These are phyloP conservation scores for Populus hybrid DNA, from an alignment of 441 rosid genomes.

Conservation along the genomic window DNA sequence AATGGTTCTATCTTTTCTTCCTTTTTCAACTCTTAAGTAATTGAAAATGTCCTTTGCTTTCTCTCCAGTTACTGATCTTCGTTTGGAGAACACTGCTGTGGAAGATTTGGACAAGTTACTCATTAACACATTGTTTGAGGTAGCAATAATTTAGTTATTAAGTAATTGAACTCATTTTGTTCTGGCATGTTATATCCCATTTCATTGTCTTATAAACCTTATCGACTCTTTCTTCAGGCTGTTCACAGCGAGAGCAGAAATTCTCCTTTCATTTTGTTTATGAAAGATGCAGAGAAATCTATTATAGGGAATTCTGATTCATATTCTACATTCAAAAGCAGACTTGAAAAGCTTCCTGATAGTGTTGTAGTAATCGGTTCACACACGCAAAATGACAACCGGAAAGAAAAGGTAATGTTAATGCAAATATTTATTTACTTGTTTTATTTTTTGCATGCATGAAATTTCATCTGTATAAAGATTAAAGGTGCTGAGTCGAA, in stretches of 20 bases:
- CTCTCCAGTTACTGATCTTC: conserved; percentile 58
- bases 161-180: conserved; percentile 3
- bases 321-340: conserved; percentile 54
- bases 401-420: conserved; percentile 68
- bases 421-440: background rate
- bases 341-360: conserved; percentile 65
- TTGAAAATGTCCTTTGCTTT: conserved; percentile 13
- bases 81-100: conserved; percentile 43
- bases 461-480: background rate
- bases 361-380: conserved; percentile 67
- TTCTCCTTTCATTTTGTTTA: conserved; percentile 69
- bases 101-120: conserved; percentile 70
- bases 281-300: conserved; percentile 84
- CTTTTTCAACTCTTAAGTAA: conserved; percentile 14
- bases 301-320: conserved; percentile 65
- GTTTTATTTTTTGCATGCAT: background rate
- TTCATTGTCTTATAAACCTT: conserved; percentile 15
- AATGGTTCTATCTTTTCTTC: conserved; percentile 1
- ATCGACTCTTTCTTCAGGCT: conserved; percentile 37
- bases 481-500: background rate
- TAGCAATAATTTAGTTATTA: conserved; percentile 18
- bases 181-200: conserved; percentile 12
- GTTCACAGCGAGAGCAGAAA: conserved; percentile 56
- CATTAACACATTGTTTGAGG: conserved; percentile 70
- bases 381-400: conserved; percentile 61